Evolutionary conservation across 2,329 filamentous ascomycete genomes (phyloP).

Genomic region (Neodidymelliopsis sp.): DNA sequence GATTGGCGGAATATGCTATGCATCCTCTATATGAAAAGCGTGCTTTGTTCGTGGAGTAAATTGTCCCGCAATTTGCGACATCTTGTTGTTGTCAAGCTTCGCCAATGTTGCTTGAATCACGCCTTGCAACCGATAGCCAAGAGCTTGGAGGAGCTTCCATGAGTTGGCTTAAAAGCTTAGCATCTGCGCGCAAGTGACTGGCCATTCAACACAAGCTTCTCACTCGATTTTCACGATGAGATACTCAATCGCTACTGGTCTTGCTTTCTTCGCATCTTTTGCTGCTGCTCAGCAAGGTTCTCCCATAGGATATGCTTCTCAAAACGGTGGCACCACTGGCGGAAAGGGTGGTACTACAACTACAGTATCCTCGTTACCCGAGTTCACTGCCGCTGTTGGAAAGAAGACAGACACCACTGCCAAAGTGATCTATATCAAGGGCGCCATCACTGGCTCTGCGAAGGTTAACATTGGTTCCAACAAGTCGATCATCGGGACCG

Average conservation of each 20-base stretch:
- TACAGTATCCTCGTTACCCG: constrained; percentile 43
- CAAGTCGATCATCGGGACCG: constrained; percentile 61
- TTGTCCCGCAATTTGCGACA: constrained; percentile 1
- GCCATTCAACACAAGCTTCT: background rate
- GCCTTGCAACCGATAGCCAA: background rate
- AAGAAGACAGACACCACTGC: constrained; percentile 47
- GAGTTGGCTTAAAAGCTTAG: constrained; percentile 1
- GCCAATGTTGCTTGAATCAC: constrained; percentile 8
- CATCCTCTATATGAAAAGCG: background rate
- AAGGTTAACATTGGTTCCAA: constrained; percentile 56
- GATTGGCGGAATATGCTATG: constrained; percentile 5
- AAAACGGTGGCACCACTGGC: constrained; percentile 50
- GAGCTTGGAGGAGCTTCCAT: background rate
- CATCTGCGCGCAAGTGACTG: background rate
- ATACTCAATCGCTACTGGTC: constrained; percentile 1
- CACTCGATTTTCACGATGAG: background rate
- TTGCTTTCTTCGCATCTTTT: background rate
- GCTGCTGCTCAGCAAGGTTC: constrained; percentile 20
- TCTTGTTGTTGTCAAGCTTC: constrained; percentile 4
- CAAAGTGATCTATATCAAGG: constrained; percentile 57
- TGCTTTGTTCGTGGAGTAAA: background rate
- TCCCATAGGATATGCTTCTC: constrained; percentile 41
- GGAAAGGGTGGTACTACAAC: constrained; percentile 47
- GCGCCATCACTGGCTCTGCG: constrained; percentile 51
- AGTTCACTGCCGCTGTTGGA: constrained; percentile 55